Evolutionary conservation across 805 yeast genomes (phyloP).

Genomic region (Yamadazyma nakazawae): DNA sequence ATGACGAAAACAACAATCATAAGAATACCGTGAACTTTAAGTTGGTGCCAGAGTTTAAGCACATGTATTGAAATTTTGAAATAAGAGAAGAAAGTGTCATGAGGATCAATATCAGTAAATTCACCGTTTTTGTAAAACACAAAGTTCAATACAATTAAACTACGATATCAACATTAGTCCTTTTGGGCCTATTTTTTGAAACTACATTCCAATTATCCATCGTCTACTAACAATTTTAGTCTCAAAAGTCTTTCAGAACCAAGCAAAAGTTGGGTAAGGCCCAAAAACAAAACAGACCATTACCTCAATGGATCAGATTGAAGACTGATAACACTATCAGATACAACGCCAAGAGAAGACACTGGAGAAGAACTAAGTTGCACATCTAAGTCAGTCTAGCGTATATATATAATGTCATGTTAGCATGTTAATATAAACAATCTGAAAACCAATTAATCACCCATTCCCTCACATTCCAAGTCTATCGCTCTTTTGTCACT

Average conservation of each 20-base stretch:
- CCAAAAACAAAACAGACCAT: constrained; percentile 98
- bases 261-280: constrained; percentile 99
- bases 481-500: background rate
- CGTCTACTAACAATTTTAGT: constrained; percentile 46
- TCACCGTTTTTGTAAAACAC: too few species aligned
- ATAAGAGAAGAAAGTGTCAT: too few species aligned
- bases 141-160: too few species aligned
- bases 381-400: constrained; percentile 60
- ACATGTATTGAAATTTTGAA: too few species aligned
- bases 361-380: constrained; percentile 99
- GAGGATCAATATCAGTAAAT: too few species aligned
- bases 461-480: background rate
- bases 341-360: constrained; percentile 99
- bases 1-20: too few species aligned
- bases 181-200: background rate
- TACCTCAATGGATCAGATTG: constrained; percentile 99
- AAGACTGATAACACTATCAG: constrained; percentile 97
- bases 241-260: constrained; percentile 93
- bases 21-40: too few species aligned
- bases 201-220: background rate
- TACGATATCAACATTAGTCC: too few species aligned
- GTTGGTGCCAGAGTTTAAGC: too few species aligned
- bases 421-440: constrained; percentile 10
- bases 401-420: constrained; percentile 8
- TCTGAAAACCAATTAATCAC: background rate